phyloP scores from a whole-genome alignment of 108 stramenopile genomes.

The Heterococcus sp. region DNA sequence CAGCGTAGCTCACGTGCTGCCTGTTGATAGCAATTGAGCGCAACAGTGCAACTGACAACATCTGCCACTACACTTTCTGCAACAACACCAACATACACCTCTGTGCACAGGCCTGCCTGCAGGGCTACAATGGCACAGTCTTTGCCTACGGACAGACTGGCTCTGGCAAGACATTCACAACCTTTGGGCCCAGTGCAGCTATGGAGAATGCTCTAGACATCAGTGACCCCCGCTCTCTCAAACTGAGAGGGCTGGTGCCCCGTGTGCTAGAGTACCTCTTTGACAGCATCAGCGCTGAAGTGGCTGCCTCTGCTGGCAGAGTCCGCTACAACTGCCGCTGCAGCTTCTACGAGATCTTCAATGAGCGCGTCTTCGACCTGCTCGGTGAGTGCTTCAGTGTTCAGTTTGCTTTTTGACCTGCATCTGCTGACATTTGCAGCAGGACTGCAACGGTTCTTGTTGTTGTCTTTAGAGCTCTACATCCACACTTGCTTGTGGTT shows the following conservation, averaged over 20 bases:
- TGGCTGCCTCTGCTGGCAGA: conserved; percentile 8
- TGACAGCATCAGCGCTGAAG: conserved; percentile 23
- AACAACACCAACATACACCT: not conserved
- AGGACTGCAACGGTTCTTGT: no score
- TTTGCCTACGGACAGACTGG: conserved; percentile 52
- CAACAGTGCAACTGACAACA: no score
- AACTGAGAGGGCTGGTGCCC: conserved; percentile 49
- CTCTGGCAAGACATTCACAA: conserved; percentile 53
- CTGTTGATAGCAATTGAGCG: no score
- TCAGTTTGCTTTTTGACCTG: no score
- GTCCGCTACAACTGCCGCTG: conserved; percentile 50
- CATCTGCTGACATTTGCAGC: no score
- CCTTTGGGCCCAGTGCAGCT: conserved; percentile 43
- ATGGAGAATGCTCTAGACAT: conserved; percentile 34
- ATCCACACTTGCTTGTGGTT: no score
- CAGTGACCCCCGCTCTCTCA: conserved; percentile 6
- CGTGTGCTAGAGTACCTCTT: conserved; percentile 51
- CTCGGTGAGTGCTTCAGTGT: conserved; percentile 48
- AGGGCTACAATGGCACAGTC: conserved; percentile 49
- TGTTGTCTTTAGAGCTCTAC: no score
- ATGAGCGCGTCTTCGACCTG: conserved; percentile 52
- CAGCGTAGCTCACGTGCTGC: no score
- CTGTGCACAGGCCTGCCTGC: conserved; percentile 28
- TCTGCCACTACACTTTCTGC: not conserved
- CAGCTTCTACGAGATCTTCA: conserved; percentile 58